These are phyloP conservation scores for Diaporthe vexans DNA, from an alignment of 2,329 filamentous ascomycete genomes.

Conservation along the genomic window DNA sequence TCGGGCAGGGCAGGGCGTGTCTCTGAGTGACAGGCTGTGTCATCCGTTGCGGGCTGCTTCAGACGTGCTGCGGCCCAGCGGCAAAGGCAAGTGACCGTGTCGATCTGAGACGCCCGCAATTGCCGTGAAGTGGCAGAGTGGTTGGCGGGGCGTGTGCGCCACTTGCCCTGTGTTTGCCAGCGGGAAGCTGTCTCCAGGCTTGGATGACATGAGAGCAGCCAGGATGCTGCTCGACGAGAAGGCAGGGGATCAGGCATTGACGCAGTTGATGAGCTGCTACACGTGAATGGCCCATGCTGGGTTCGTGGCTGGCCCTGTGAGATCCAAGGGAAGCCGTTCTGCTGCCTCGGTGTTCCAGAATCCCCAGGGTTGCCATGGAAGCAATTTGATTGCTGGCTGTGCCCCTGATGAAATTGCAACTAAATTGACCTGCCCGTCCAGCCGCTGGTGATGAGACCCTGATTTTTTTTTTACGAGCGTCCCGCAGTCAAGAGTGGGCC, in stretches of 20 bases:
- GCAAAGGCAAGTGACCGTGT: conserved; percentile 19
- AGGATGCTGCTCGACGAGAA: background rate
- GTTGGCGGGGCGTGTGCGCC: conserved; percentile 12
- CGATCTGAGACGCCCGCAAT: conserved; percentile 21
- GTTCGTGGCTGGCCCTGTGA: conserved; percentile 10
- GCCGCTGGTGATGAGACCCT: conserved; percentile 36
- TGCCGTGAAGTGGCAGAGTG: conserved; percentile 19
- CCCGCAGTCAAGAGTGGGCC: conserved; percentile 16
- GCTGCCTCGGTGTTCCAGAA: conserved; percentile 32
- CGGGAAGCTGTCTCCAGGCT: conserved; percentile 1
- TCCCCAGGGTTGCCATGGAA: conserved; percentile 36
- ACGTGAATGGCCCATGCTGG: background rate
- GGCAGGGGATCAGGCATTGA: conserved; percentile 23
- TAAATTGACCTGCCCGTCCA: conserved; percentile 28
- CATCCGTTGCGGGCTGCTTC: conserved; percentile 27
- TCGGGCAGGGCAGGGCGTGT: conserved; percentile 14
- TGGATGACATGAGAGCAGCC: background rate
- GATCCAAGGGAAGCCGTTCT: conserved; percentile 30
- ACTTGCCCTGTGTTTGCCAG: background rate
- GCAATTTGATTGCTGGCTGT: conserved; percentile 39
- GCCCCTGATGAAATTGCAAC: conserved; percentile 39
- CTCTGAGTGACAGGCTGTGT: conserved; percentile 35
- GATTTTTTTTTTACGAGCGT: conserved; percentile 25
- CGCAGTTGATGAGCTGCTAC: conserved; percentile 26
- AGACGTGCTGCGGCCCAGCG: conserved; percentile 31